These are phyloP conservation scores for Porogramme epimiltina DNA, from an alignment of 1,284 basidiomycete species.

Conservation along the genomic window DNA sequence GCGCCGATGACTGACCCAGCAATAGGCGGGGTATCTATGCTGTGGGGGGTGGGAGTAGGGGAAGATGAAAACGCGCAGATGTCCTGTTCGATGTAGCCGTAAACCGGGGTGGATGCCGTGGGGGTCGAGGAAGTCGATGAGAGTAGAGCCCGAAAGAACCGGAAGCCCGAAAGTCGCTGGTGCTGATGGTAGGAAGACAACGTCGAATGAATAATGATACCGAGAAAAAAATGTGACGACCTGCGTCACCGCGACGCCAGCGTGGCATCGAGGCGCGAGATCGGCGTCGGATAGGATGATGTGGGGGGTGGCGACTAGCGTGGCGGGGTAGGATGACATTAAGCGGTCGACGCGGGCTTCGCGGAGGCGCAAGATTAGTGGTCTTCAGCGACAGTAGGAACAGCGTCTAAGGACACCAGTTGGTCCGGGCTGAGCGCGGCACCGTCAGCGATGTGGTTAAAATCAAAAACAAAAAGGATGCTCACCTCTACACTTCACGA, in stretches of 20 bases:
- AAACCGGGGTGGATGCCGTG: constrained; percentile 18
- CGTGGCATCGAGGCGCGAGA: constrained; percentile 22
- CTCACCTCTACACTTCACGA: constrained; percentile 45
- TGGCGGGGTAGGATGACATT: constrained; percentile 32
- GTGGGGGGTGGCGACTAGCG: constrained; percentile 8
- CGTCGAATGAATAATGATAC: constrained; percentile 51
- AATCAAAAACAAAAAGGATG: not conserved
- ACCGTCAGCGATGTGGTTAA: not conserved
- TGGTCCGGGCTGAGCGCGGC: constrained; percentile 35
- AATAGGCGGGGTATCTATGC: constrained; percentile 32
- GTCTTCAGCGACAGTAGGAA: constrained; percentile 25
- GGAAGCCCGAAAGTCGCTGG: constrained; percentile 32
- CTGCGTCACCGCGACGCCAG: constrained; percentile 14
- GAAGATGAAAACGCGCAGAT: constrained; percentile 31
- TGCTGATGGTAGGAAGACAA: constrained; percentile 32
- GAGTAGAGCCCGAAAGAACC: constrained; percentile 33
- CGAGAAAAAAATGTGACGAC: constrained; percentile 27
- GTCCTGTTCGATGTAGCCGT: constrained; percentile 43
- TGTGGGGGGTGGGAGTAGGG: constrained; percentile 13
- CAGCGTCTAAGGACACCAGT: constrained; percentile 32
- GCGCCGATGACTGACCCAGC: constrained; percentile 36
- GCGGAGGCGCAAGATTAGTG: constrained; percentile 24
- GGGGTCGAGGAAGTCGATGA: constrained; percentile 32
- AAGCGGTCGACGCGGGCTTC: constrained; percentile 33
- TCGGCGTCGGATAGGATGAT: constrained; percentile 18